Conservation (phyloP, 73 alveolate species). For the Tetrahymena thermophila region DNA sequence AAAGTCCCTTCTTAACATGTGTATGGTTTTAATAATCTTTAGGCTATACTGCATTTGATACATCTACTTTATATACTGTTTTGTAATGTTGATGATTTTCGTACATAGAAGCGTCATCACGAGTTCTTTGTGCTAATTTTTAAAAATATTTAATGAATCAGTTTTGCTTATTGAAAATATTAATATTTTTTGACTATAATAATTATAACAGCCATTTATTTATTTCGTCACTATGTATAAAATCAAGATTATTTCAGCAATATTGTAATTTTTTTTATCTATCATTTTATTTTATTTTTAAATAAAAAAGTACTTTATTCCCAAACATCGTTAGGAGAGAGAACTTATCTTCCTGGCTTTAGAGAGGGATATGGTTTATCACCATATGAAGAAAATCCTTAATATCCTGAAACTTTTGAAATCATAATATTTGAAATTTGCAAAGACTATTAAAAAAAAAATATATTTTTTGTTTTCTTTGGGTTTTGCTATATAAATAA, state of each 20-base stretch:
- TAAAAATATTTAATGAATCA: neutral
- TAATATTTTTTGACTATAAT: no score
- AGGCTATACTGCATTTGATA: slow-evolving; percentile 7
- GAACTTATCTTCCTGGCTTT: slow-evolving; percentile 27
- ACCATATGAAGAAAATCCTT: slow-evolving; percentile 40
- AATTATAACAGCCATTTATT: no score
- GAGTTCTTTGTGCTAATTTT: neutral
- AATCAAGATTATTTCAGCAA: neutral
- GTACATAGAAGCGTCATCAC: neutral
- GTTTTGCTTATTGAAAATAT: no score
- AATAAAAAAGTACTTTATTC: slow-evolving; percentile 17
- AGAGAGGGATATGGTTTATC: slow-evolving; percentile 40
- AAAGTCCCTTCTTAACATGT: slow-evolving; percentile 16
- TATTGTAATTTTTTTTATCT: neutral
- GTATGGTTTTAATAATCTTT: slow-evolving; percentile 1
- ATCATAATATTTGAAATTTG: slow-evolving; percentile 16
- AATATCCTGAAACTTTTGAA: slow-evolving; percentile 45
- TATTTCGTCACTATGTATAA: neutral
- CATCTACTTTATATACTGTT: slow-evolving; percentile 6
- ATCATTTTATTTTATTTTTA: neutral
- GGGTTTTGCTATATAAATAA: neutral
- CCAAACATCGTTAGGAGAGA: slow-evolving; percentile 31
- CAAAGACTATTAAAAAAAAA: neutral
- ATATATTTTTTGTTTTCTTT: neutral
- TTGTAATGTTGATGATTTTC: slow-evolving; percentile 18